Conservation (phyloP, 2,329 filamentous ascomycete species). For the Verticillium alfalfae region DNA sequence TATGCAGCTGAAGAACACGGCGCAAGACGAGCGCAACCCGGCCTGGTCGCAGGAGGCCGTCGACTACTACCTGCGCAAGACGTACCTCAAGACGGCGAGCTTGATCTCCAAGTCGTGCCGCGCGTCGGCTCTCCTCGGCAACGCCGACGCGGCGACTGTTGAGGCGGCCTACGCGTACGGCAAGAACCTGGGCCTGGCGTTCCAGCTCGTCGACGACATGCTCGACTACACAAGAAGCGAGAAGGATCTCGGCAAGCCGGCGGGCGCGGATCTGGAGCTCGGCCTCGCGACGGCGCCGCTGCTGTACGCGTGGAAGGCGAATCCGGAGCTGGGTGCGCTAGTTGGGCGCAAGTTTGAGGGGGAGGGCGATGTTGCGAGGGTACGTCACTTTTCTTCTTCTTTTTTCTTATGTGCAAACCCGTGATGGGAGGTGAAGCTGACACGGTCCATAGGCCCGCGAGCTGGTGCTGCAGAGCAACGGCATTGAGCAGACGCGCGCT, state of each 20-base stretch:
- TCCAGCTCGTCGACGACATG: conserved; percentile 97
- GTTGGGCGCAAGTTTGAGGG: conserved; percentile 86
- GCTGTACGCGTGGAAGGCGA: conserved; percentile 91
- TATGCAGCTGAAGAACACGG: conserved; percentile 98
- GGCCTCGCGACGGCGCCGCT: conserved; percentile 91
- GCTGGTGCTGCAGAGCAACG: conserved; percentile 76
- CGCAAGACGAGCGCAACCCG: conserved; percentile 77
- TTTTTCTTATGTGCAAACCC: background rate
- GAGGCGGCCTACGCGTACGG: conserved; percentile 91
- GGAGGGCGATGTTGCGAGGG: conserved; percentile 79
- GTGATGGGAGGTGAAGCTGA: conserved; percentile 4
- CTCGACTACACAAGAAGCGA: conserved; percentile 89
- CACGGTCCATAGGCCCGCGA: conserved; percentile 64
- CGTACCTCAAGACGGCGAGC: conserved; percentile 93
- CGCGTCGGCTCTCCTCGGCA: conserved; percentile 79
- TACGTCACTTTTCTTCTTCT: conserved; percentile 37
- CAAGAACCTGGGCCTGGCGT: conserved; percentile 87
- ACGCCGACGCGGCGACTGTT: conserved; percentile 69
- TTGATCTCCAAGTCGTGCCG: conserved; percentile 95
- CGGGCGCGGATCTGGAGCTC: conserved; percentile 87
- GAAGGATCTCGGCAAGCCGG: conserved; percentile 85
- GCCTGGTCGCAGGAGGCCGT: conserved; percentile 84
- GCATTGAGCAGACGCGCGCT: conserved; percentile 85
- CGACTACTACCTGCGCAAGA: conserved; percentile 94
- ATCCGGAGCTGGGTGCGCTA: conserved; percentile 75